Evolutionary conservation across 176 grass and related monocot species (phyloP).

Genomic region (Oryza meridionalis): DNA sequence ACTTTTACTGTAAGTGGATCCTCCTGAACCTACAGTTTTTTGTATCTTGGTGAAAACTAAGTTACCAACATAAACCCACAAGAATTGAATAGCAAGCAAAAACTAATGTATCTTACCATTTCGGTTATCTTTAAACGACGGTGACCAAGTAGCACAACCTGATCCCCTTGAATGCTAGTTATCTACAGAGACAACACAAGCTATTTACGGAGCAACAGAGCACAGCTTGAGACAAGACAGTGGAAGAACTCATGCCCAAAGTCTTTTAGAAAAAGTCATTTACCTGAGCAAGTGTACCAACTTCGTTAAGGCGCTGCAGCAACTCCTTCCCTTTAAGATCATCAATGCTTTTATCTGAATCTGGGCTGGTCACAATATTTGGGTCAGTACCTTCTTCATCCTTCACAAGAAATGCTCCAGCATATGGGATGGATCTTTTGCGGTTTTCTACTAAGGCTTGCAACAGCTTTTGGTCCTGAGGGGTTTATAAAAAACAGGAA

Average conservation of each 20-base stretch:
- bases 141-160: slow-evolving; percentile 87
- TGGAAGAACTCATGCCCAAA: slow-evolving; percentile 12
- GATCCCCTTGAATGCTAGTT: slow-evolving; percentile 91
- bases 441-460: slow-evolving; percentile 78
- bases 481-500: slow-evolving; percentile 19
- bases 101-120: slow-evolving; percentile 63
- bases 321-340: slow-evolving; percentile 96
- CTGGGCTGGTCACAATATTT: slow-evolving; percentile 62
- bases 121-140: slow-evolving; percentile 83
- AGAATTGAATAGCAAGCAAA: slow-evolving; percentile 21
- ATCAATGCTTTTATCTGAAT: slow-evolving; percentile 88
- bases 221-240: slow-evolving; percentile 9
- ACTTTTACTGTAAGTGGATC: slow-evolving; percentile 96
- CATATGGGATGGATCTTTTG: slow-evolving; percentile 80
- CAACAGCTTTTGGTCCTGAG: slow-evolving; percentile 81
- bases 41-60: slow-evolving; percentile 39
- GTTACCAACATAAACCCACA: slow-evolving; percentile 26
- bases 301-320: slow-evolving; percentile 92
- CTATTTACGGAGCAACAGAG: slow-evolving; percentile 20
- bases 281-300: slow-evolving; percentile 88
- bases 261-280: slow-evolving; percentile 22
- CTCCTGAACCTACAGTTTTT: slow-evolving; percentile 80
- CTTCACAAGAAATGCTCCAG: slow-evolving; percentile 94
- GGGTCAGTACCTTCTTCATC: slow-evolving; percentile 75
- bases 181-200: slow-evolving; percentile 67